phyloP scores from a whole-genome alignment of 2,329 filamentous ascomycete species.

The Trichoderma endophyticum region DNA sequence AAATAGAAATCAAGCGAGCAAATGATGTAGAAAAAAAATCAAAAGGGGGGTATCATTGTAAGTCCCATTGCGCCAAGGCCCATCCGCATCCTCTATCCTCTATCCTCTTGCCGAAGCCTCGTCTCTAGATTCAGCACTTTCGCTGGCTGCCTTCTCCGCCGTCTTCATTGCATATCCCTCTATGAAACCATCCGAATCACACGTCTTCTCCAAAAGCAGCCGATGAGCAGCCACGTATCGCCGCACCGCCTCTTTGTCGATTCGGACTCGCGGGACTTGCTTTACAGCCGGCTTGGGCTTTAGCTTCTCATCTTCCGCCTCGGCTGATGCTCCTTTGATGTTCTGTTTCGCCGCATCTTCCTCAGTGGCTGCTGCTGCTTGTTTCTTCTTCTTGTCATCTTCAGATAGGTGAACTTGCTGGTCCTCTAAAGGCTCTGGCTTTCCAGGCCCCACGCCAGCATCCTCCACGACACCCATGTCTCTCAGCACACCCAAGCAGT shows the following conservation, averaged over 20 bases:
- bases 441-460: constrained; percentile 47
- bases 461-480: constrained; percentile 73
- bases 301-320: constrained; percentile 26
- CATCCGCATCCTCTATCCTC: not conserved
- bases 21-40: not conserved
- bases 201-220: constrained; percentile 62
- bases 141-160: constrained; percentile 34
- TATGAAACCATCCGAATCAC: constrained; percentile 72
- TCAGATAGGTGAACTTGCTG: not conserved
- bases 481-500: constrained; percentile 73
- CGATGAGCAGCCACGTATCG: constrained; percentile 63
- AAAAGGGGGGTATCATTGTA: constrained; percentile 20
- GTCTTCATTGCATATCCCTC: constrained; percentile 59
- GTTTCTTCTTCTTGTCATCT: constrained; percentile 18
- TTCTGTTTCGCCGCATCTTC: constrained; percentile 16
- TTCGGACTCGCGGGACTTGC: constrained; percentile 44
- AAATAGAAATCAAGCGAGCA: not conserved
- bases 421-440: constrained; percentile 28
- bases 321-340: constrained; percentile 17
- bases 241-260: constrained; percentile 57
- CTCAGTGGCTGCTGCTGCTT: constrained; percentile 23
- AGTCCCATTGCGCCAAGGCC: not conserved
- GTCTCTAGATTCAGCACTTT: constrained; percentile 26
- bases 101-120: constrained; percentile 12
- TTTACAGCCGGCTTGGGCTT: constrained; percentile 29